Evolutionary conservation across 2,329 filamentous ascomycete species (phyloP), one percentile per base, ranked within the genome.

Genomic region (Hymenoscyphus infarciens): DNA sequence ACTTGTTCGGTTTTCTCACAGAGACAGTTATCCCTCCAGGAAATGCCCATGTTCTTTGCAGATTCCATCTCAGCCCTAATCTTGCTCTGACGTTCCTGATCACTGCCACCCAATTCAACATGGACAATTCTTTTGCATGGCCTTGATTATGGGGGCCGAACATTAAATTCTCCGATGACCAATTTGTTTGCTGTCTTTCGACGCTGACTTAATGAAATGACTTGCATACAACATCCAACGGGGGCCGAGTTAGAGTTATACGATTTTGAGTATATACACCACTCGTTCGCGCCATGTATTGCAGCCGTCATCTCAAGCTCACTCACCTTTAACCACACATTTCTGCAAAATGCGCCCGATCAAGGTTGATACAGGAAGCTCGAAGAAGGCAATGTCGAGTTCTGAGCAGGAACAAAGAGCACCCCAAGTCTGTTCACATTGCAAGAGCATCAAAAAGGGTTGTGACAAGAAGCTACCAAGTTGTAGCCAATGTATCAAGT

Each of bases 361-460:
- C 59, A 61, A n/a, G 27, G 35, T 45, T 29, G 53, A 61, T 33
- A 31, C 15, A n/a, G 19, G 22, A 56, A 10, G 5, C 13, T 42
- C 59, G 8, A 56, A 61, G 27, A 53, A 38, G 31, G 29, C 35
- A 56, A 45, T 56, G n/a, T 13, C 22, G 13, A 49, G n/a, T 49
- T 60, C 52, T 54, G 61, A 56, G 33, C n/a, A 22, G n/a, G 57
- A 25, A 22, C 56, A 58, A 42, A 49, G 63, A 61, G 67, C 67
- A 22, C 62, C 64, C 4, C 67, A 68, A 58, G 67, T 68, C 2
- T 68, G 67, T 27, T 65, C 63, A 6, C 67, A 69, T 54, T 69
- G 68, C 60, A 69, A 69, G 56, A 67, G 59, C 45, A 67, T 67
- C 54, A 68, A 69, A 39, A 69, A 69, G 52, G 66, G 66, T 11